Conservation (phyloP, 2,329 filamentous ascomycete species). For the Alternaria alternata region DNA sequence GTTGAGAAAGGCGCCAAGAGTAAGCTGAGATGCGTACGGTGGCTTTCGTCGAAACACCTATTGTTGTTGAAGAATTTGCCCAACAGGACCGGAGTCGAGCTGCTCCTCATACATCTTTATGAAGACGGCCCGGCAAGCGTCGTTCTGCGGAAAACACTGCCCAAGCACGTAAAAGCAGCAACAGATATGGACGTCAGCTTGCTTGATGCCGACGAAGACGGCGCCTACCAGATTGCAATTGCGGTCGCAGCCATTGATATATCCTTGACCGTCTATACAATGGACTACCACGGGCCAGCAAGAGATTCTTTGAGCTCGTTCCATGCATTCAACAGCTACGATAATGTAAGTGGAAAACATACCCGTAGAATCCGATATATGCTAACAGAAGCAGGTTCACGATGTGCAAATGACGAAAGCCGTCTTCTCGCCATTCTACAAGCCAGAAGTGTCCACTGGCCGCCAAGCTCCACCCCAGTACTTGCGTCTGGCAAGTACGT, state of each 20-base stretch:
- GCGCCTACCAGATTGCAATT: constrained; percentile 78
- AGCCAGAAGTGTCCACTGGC: constrained; percentile 36
- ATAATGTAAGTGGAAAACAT: constrained; percentile 55
- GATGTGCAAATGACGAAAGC: constrained; percentile 67
- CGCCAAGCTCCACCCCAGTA: constrained; percentile 60
- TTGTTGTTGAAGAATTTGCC: constrained; percentile 65
- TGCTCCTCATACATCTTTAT: constrained; percentile 67
- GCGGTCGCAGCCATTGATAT: constrained; percentile 83
- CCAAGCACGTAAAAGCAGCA: constrained; percentile 74
- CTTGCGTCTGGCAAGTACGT: constrained; percentile 81
- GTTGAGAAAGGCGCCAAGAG: constrained; percentile 51
- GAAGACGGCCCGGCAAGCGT: constrained; percentile 62
- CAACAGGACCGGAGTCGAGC: constrained; percentile 63
- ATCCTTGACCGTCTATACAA: constrained; percentile 78
- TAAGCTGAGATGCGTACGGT: constrained; percentile 65
- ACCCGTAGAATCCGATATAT: not conserved
- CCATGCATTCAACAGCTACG: constrained; percentile 60
- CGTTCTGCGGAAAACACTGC: constrained; percentile 65
- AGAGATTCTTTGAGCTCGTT: constrained; percentile 58
- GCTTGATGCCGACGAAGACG: constrained; percentile 65
- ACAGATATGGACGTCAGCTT: constrained; percentile 80
- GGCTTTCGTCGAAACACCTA: constrained; percentile 62
- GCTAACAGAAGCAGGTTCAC: constrained; percentile 40
- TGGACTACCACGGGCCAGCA: constrained; percentile 70
- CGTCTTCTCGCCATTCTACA: constrained; percentile 56